Evolutionary conservation across 495 filamentous ascomycete species (phyloP).

Genomic region (Tuber magnatum): DNA sequence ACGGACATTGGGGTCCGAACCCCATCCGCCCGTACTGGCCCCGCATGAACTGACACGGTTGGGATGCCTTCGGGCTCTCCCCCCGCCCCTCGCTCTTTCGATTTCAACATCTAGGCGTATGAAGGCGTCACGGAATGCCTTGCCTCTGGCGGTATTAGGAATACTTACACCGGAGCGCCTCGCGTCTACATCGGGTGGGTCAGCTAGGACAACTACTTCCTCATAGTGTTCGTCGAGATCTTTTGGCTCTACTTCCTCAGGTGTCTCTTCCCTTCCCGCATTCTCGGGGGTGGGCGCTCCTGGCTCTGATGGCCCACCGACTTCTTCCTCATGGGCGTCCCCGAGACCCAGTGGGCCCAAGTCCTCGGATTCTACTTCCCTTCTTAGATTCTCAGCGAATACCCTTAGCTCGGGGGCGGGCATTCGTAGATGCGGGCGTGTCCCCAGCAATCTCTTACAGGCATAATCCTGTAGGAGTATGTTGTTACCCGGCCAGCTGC

Average conservation of each 20-base stretch:
- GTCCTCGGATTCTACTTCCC: not conserved
- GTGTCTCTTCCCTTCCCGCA: not conserved
- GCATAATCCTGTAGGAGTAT: not conserved
- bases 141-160: not conserved
- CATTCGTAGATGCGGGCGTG: conserved; percentile 20
- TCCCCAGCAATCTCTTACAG: conserved; percentile 4
- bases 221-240: not conserved
- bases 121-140: not conserved
- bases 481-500: not conserved
- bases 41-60: not conserved
- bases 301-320: too few relatives aligned
- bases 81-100: not conserved
- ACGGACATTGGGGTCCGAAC: not conserved
- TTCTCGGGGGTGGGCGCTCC: conserved; percentile 5
- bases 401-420: conserved; percentile 7
- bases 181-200: not conserved
- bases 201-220: not conserved
- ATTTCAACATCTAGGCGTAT: not conserved
- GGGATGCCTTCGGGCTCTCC: not conserved
- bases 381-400: not conserved
- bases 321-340: not conserved
- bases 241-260: not conserved
- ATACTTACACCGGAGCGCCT: not conserved
- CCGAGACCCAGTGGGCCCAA: not conserved
- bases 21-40: not conserved